Base-by-base conservation (phyloP, 2,329 filamentous ascomycete species). In the Aspergillus sp. region DNA sequence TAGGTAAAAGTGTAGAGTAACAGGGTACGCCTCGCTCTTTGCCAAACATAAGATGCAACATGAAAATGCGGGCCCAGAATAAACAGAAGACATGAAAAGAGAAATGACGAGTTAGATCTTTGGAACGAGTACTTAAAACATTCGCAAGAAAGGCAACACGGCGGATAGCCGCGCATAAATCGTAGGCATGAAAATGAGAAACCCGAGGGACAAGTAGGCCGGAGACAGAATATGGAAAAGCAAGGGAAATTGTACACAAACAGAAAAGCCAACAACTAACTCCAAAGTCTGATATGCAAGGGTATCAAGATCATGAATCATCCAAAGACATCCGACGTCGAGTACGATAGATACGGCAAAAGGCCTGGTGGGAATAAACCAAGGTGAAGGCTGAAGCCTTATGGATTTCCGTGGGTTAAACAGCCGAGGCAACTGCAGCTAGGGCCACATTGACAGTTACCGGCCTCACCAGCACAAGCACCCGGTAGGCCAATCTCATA, bases 351-450 rank as follows among this genome's bases (percentile, higher is more conserved):
- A 17, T 47, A 31, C 17, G 52, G 47, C 35, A 17, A 23, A 49
- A 39, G 33, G 52, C 31, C 17, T 27, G 35, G 19, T 37, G 43
- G 12, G 14, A 40, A 35, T 24, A 33, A 31, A 47, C 50, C 37
- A 52, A 52, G 47, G 24, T 40, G 37, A 19, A 27, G 19, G 37
- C 31, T 21, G 80, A 61, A 14, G 78, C 79, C 23, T 78, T 77
- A 56, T 82, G 80, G 3, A 79, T 80, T 54, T 19, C 75, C 78
- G 55, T 84, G 81, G 3, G 79, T 82, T 12, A 82, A 68, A 62
- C 81, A 84, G 14, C 80, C 80, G n/a, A 80, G 72, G 61, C 81
- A 84, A 55, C 69, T 75, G 62, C 81, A 84, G 40, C 80, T 80
- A 55, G 77, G 78, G 15, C 79, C 80, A 56, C 81, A 84, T 60